These are phyloP conservation scores for Endotrypanum monterogeii DNA, from an alignment of 208 protist genomes.

Conservation along the genomic window DNA sequence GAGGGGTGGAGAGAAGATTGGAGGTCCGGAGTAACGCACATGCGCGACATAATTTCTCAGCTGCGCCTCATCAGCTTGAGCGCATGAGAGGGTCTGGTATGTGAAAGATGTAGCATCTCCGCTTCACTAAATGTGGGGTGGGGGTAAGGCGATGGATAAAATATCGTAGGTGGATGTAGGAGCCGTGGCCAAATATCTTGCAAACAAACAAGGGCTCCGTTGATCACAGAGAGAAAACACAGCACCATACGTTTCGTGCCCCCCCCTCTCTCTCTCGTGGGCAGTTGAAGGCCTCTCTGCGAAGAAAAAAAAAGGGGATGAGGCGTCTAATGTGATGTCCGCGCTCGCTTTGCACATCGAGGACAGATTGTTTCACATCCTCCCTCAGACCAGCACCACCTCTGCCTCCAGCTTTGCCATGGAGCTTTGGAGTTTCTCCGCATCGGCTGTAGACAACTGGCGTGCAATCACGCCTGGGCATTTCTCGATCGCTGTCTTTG, in stretches of 20 bases:
- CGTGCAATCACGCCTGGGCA: slow-evolving; percentile 71
- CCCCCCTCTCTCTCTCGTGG: too few species aligned
- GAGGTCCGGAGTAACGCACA: not conserved
- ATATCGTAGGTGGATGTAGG: too few species aligned
- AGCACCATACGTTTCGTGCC: too few species aligned
- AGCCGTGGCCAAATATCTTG: too few species aligned
- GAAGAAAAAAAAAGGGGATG: not conserved
- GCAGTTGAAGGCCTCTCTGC: not conserved
- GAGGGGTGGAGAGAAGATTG: not conserved
- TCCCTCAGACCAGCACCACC: slow-evolving; percentile 66
- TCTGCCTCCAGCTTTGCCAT: slow-evolving; percentile 72
- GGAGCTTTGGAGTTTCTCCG: slow-evolving; percentile 73
- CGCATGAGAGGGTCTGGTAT: not conserved
- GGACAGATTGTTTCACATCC: not conserved
- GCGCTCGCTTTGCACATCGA: not conserved
- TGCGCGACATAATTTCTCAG: not conserved
- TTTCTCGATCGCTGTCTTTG: slow-evolving; percentile 83
- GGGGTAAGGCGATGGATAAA: not conserved
- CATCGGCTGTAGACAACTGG: slow-evolving; percentile 69
- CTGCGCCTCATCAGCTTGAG: not conserved
- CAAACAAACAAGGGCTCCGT: too few species aligned
- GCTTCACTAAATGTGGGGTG: not conserved
- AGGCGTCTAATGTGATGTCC: not conserved
- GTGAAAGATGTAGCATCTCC: not conserved
- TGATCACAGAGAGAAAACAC: too few species aligned